Conservation (phyloP, 2,329 filamentous ascomycete species). For the Xylaria sp. region DNA sequence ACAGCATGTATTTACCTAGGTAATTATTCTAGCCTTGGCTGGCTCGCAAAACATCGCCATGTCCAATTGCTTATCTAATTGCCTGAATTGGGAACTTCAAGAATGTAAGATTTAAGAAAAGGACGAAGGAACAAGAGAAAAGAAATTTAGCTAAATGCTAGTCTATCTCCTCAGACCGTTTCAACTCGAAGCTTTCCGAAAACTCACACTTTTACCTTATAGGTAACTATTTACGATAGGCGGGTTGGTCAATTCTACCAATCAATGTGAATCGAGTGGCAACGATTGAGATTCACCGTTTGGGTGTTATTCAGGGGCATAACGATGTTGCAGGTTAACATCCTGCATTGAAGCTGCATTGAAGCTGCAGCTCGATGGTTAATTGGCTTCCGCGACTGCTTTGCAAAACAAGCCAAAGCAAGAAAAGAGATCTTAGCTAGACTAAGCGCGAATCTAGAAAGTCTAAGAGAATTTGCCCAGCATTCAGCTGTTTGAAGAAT, state of each 20-base stretch:
- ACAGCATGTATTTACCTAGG: background rate
- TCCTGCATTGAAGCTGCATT: conserved; percentile 38
- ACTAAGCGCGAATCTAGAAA: conserved; percentile 22
- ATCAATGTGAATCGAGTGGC: conserved; percentile 13
- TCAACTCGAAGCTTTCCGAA: background rate
- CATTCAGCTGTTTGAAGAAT: conserved; percentile 14
- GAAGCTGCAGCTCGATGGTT: conserved; percentile 28
- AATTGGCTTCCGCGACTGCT: conserved; percentile 22
- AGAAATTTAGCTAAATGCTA: background rate
- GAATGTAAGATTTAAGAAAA: background rate
- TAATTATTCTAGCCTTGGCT: conserved; percentile 11
- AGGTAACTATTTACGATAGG: conserved; percentile 1
- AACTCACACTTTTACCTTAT: background rate
- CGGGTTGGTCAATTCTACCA: conserved; percentile 5
- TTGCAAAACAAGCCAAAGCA: conserved; percentile 16
- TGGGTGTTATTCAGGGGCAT: conserved; percentile 25
- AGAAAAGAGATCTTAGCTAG: conserved; percentile 21
- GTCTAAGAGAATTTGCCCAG: conserved; percentile 1
- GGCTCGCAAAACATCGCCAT: conserved; percentile 10
- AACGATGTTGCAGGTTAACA: conserved; percentile 29
- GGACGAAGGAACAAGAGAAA: background rate
- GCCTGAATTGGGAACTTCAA: background rate
- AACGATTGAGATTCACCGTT: conserved; percentile 8
- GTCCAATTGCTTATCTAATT: conserved; percentile 7
- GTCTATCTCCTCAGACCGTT: background rate